phyloP scores from a whole-genome alignment of 371 early-diverging fungal genomes.

The Mortierella sp. region DNA sequence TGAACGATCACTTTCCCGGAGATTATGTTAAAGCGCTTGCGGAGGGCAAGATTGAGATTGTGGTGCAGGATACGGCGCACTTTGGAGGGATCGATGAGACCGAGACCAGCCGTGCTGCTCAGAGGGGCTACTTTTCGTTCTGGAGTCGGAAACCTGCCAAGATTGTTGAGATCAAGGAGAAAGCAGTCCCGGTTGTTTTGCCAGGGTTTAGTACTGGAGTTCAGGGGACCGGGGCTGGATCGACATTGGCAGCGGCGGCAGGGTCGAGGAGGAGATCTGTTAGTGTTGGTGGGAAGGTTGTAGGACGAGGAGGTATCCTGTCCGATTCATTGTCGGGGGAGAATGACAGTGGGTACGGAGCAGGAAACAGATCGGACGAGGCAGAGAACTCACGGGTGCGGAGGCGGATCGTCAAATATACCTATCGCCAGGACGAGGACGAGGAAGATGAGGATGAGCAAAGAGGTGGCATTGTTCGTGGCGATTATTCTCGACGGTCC shows the following conservation, averaged over 20 bases:
- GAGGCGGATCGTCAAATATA: slow-evolving; percentile 42
- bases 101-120: slow-evolving; percentile 36
- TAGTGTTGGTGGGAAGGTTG: not conserved
- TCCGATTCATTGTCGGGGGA: slow-evolving; percentile 20
- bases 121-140: slow-evolving; percentile 34
- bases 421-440: slow-evolving; percentile 25
- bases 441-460: slow-evolving; percentile 3
- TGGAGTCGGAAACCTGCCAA: slow-evolving; percentile 5
- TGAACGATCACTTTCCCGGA: slow-evolving; percentile 73
- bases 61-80: slow-evolving; percentile 58
- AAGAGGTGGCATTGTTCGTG: not conserved
- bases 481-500: slow-evolving; percentile 14
- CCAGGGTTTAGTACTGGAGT: not conserved
- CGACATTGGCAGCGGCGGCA: not conserved
- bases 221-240: slow-evolving; percentile 9
- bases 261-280: slow-evolving; percentile 17
- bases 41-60: slow-evolving; percentile 62
- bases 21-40: slow-evolving; percentile 70
- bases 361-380: slow-evolving; percentile 17
- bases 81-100: slow-evolving; percentile 56
- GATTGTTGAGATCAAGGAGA: not conserved
- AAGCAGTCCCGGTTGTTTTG: not conserved
- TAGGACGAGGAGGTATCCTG: not conserved
- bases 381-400: slow-evolving; percentile 6
- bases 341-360: slow-evolving; percentile 51